Conservation (phyloP, 352 stramenopile species). For the Pythium aristosporum region DNA sequence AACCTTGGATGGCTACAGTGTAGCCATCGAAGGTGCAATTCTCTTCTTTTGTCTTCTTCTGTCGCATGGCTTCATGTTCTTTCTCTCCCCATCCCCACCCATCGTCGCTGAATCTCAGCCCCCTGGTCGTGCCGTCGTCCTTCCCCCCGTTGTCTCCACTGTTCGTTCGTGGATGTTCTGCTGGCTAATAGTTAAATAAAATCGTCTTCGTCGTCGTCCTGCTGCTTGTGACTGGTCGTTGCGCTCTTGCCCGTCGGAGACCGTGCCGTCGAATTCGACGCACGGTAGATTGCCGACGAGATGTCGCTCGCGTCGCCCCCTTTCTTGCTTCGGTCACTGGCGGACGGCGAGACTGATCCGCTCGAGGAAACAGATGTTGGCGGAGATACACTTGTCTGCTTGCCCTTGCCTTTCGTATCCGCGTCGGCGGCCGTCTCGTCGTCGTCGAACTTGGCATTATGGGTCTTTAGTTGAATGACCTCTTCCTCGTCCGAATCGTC, state of each 20-base stretch:
- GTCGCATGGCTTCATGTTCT: too few relatives aligned
- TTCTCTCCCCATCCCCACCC: too few relatives aligned
- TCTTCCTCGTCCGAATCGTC: conserved; percentile 87
- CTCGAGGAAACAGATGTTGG: conserved; percentile 30
- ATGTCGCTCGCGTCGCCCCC: conserved; percentile 28
- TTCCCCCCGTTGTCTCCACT: neutral
- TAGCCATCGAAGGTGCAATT: too few relatives aligned
- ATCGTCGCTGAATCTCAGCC: neutral
- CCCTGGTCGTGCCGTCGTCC: neutral
- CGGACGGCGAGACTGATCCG: conserved; percentile 21
- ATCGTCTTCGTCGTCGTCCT: conserved; percentile 56
- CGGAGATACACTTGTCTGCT: conserved; percentile 29
- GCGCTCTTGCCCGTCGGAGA: conserved; percentile 25
- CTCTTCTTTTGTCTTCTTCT: too few relatives aligned
- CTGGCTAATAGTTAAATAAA: conserved; percentile 60
- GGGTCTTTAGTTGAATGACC: conserved; percentile 55
- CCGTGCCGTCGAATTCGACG: conserved; percentile 20
- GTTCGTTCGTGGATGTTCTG: neutral
- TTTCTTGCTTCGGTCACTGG: conserved; percentile 20
- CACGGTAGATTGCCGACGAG: conserved; percentile 44
- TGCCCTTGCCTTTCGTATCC: conserved; percentile 13
- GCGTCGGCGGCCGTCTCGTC: conserved; percentile 17
- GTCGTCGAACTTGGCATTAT: conserved; percentile 23
- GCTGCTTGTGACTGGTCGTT: conserved; percentile 10
- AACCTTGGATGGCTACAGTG: too few relatives aligned